Evolutionary conservation across 2,329 filamentous ascomycete species (phyloP), one percentile per base, ranked within the genome.

Genomic region (Emydomyces testavorans): DNA sequence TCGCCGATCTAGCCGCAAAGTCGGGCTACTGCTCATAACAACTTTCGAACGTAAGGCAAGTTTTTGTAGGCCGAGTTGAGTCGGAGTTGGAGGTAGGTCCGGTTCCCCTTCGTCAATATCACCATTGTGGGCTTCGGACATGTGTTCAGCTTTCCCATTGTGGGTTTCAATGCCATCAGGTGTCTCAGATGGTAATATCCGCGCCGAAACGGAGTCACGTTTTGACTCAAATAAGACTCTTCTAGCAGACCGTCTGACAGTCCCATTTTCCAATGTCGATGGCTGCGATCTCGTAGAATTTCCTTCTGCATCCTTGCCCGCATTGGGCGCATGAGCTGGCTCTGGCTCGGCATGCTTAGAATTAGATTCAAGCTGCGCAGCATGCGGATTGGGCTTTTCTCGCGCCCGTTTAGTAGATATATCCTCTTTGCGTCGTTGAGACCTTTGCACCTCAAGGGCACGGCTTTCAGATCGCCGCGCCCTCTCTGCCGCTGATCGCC

Each of bases 21-120:
- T 66, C 2, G 67, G 65, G 37, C 65, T 69, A 46, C 62, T 66
- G 44, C 64, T 67, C 18, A 63, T 28, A 8, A 62, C 49, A 7
- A 57, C 59, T 51, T 50, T 61, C 2, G 58, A 54, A 36, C 63
- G 61, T 48, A 60, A 59, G 0, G 60, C 60, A 4, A 61, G 60
- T 28, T 57, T 61, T 51, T 65, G 62, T 28, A 68, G 51, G 5
- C 65, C 65, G 20, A 69, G 48, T 50, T 69, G 62, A 13, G 66
- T 65, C 23, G 67, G 67, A 6, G 66, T 69, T n/a, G 66, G 65
- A 11, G 81, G 82, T 4, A 85, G 68, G 40, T 82, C 78, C 1
- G 80, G 80, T 55, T 84, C 79, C 13, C 71, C 71, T n/a, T 60
- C 53, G 5, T 62, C 62, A 8, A 61, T 21, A 8, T 21, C 15